Evolutionary conservation across 2,329 filamentous ascomycete genomes (phyloP).

Genomic region (Penicillium sp.): DNA sequence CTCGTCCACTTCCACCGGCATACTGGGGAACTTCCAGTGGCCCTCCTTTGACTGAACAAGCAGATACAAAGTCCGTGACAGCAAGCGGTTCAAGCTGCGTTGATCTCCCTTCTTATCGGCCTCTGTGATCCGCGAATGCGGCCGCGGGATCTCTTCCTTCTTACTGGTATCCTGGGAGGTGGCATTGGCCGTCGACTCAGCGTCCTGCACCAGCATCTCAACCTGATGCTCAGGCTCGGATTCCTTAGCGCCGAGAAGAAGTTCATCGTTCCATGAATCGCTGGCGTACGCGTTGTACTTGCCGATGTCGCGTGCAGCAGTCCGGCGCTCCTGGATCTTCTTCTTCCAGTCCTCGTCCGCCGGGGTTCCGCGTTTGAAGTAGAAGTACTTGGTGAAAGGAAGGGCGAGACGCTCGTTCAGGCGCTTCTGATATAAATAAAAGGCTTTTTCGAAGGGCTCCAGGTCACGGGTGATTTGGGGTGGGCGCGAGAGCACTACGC

Average conservation of each 20-base stretch:
- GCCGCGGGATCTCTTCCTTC: conserved; percentile 71
- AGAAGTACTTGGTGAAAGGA: conserved; percentile 88
- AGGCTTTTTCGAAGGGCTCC: conserved; percentile 87
- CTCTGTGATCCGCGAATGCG: conserved; percentile 71
- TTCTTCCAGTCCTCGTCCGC: conserved; percentile 86
- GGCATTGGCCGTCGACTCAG: conserved; percentile 57
- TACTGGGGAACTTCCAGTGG: conserved; percentile 81
- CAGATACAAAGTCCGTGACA: conserved; percentile 85
- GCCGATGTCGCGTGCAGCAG: conserved; percentile 82
- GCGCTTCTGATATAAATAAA: conserved; percentile 95
- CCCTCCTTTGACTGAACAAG: conserved; percentile 73
- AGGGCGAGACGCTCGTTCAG: conserved; percentile 89
- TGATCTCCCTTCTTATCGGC: conserved; percentile 77
- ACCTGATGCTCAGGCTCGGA: conserved; percentile 67
- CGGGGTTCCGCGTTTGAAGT: conserved; percentile 89
- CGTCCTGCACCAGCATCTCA: conserved; percentile 74
- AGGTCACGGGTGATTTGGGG: conserved; percentile 84
- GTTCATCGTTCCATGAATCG: conserved; percentile 89
- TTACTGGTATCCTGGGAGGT: conserved; percentile 51
- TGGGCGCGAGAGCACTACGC: conserved; percentile 84
- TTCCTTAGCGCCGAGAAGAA: conserved; percentile 73
- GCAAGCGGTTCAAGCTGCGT: conserved; percentile 74
- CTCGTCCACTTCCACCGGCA: conserved; percentile 70
- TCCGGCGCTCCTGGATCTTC: conserved; percentile 76
- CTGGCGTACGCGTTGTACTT: conserved; percentile 75